Conservation (phyloP, 495 filamentous ascomycete genomes). For the Echria macrotheca region DNA sequence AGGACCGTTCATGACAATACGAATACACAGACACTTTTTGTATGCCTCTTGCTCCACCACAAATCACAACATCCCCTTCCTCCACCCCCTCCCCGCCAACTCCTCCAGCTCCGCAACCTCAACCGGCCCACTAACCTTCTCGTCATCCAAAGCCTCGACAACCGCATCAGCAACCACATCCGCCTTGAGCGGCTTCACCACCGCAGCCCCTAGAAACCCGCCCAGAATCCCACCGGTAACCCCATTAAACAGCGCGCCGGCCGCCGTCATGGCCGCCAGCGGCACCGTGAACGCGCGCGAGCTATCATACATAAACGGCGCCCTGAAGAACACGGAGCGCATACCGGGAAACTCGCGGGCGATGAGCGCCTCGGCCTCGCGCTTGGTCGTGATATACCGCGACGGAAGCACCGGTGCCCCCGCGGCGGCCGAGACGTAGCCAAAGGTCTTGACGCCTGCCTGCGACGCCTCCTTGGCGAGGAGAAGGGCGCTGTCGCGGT, state of each 20-base stretch:
- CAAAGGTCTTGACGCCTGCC: slow-evolving; percentile 62
- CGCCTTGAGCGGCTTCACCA: slow-evolving; percentile 77
- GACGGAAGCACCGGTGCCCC: slow-evolving; percentile 76
- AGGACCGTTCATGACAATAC: no score
- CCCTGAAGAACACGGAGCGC: slow-evolving; percentile 74
- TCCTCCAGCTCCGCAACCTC: slow-evolving; percentile 66
- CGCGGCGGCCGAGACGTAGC: slow-evolving; percentile 82
- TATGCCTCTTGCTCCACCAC: no score
- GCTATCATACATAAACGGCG: slow-evolving; percentile 85
- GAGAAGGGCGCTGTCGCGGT: slow-evolving; percentile 77
- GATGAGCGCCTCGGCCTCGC: slow-evolving; percentile 82
- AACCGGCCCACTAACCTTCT: slow-evolving; percentile 61
- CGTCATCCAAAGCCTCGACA: slow-evolving; percentile 71
- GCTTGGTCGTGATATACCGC: slow-evolving; percentile 86
- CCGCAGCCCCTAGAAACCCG: slow-evolving; percentile 71
- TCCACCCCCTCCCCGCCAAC: slow-evolving; percentile 70
- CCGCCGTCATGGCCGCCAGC: slow-evolving; percentile 65
- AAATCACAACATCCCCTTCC: slow-evolving; percentile 68
- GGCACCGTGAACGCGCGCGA: slow-evolving; percentile 77
- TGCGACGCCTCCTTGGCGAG: slow-evolving; percentile 73
- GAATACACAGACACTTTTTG: no score
- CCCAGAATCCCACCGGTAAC: slow-evolving; percentile 66
- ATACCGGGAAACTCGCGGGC: slow-evolving; percentile 62
- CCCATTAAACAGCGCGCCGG: slow-evolving; percentile 66
- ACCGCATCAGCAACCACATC: slow-evolving; percentile 81